phyloP scores from a whole-genome alignment of 208 protist genomes.

The Acanthamoeba lugdunensis region DNA sequence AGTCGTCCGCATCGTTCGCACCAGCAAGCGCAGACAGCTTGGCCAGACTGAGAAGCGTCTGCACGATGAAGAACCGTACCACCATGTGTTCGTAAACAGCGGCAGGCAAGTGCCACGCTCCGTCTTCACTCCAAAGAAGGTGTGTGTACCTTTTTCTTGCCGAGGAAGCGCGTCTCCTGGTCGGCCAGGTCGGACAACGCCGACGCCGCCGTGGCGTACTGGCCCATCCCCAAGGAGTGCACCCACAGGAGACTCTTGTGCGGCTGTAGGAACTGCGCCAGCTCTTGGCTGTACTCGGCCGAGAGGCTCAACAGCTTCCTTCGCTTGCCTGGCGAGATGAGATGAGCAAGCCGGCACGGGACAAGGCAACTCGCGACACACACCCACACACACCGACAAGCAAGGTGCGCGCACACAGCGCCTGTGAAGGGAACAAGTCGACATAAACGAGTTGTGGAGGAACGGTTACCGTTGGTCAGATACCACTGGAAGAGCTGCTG shows the following conservation, averaged over 20 bases:
- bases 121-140: no score
- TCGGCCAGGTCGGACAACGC: conserved; percentile 2
- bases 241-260: background rate
- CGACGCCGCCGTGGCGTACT: background rate
- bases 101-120: no score
- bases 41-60: conserved; percentile 16
- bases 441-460: background rate
- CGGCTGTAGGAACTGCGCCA: background rate
- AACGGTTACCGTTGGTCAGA: background rate
- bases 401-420: no score
- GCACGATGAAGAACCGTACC: no score
- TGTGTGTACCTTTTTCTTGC: conserved; percentile 1
- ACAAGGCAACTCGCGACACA: no score
- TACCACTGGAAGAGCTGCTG: conserved; percentile 37
- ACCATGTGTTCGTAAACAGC: no score
- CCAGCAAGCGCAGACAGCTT: background rate
- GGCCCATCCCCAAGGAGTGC: background rate
- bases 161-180: background rate
- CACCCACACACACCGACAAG: no score
- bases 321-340: background rate
- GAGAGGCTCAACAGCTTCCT: background rate
- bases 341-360: no score
- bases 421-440: background rate
- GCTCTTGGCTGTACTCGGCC: background rate
- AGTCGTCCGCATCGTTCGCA: background rate